Conservation (phyloP, 2,329 filamentous ascomycete genomes). For the Pseudocercospora musae region DNA sequence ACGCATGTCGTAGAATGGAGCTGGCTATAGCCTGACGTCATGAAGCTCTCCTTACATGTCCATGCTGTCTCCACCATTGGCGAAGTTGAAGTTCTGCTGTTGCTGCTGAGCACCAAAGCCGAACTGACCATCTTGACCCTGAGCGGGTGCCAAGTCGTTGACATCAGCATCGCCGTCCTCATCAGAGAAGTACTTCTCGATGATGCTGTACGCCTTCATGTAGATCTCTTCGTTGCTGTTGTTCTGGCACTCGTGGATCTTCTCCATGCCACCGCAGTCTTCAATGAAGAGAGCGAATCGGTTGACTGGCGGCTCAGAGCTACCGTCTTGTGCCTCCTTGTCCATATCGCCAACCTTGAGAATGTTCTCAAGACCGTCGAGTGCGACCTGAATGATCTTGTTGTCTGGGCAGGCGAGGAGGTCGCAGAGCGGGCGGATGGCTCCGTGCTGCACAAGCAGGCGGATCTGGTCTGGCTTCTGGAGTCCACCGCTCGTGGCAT, state of each 20-base stretch:
- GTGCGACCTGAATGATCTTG: constrained; percentile 98
- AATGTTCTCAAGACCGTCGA: constrained; percentile 98
- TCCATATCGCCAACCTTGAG: constrained; percentile 99
- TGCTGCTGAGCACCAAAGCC: constrained; percentile 72
- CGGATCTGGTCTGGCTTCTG: constrained; percentile 99
- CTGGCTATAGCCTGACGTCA: neutral
- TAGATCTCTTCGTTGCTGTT: constrained; percentile 99
- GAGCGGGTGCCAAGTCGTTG: constrained; percentile 72
- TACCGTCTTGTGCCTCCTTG: constrained; percentile 79
- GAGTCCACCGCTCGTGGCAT: constrained; percentile 92
- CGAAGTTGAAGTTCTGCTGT: constrained; percentile 90
- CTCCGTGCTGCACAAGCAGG: constrained; percentile 87
- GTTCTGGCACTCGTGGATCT: constrained; percentile 99
- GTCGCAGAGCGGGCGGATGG: constrained; percentile 96
- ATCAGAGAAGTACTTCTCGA: constrained; percentile 99
- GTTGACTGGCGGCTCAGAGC: constrained; percentile 76
- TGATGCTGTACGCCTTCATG: constrained; percentile 99
- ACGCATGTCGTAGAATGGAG: neutral
- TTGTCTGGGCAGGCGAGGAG: constrained; percentile 95
- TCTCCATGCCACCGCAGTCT: constrained; percentile 98
- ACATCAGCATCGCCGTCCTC: constrained; percentile 85
- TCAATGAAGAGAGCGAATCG: constrained; percentile 97
- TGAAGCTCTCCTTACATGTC: constrained; percentile 47
- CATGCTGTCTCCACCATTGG: constrained; percentile 70
- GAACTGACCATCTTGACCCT: constrained; percentile 71